Conservation (phyloP, 2,329 filamentous ascomycete species). For the Phaeosphaeria sp. region DNA sequence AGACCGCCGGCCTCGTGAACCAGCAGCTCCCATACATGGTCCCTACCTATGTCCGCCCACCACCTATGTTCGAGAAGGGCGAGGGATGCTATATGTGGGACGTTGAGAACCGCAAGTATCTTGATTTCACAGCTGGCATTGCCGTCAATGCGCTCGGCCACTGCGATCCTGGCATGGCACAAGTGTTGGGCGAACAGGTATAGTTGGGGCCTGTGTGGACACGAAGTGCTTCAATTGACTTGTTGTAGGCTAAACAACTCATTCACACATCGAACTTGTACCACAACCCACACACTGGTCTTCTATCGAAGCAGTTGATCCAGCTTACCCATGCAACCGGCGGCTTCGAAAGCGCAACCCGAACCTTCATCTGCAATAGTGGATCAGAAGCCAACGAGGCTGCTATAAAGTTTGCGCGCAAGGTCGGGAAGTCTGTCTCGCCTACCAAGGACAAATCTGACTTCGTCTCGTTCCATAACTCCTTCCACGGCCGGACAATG, state of each 20-base stretch:
- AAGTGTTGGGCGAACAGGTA: constrained; percentile 80
- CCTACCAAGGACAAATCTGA: constrained; percentile 77
- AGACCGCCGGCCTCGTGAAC: constrained; percentile 75
- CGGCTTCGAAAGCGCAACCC: constrained; percentile 78
- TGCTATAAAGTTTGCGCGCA: constrained; percentile 94
- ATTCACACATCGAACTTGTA: constrained; percentile 96
- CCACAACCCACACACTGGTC: constrained; percentile 94
- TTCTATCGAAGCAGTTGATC: constrained; percentile 83
- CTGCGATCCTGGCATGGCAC: constrained; percentile 78
- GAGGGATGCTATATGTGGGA: constrained; percentile 90
- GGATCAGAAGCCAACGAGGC: constrained; percentile 98
- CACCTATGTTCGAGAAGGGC: constrained; percentile 87
- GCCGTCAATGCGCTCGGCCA: constrained; percentile 94
- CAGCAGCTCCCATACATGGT: constrained; percentile 90
- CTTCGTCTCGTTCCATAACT: constrained; percentile 87
- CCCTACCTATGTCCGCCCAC: constrained; percentile 88
- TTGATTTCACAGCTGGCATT: constrained; percentile 96
- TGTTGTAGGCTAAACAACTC: constrained; percentile 65
- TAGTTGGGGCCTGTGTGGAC: constrained; percentile 5
- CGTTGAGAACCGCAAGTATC: constrained; percentile 83
- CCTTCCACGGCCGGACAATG: constrained; percentile 97
- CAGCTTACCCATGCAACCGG: constrained; percentile 80
- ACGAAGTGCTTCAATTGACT: constrained; percentile 16
- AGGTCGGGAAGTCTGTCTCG: constrained; percentile 79
- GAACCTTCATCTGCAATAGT: constrained; percentile 94